These are phyloP conservation scores for Trichoderma asperellum DNA, from an alignment of 2,329 filamentous ascomycete genomes.

Conservation along the genomic window DNA sequence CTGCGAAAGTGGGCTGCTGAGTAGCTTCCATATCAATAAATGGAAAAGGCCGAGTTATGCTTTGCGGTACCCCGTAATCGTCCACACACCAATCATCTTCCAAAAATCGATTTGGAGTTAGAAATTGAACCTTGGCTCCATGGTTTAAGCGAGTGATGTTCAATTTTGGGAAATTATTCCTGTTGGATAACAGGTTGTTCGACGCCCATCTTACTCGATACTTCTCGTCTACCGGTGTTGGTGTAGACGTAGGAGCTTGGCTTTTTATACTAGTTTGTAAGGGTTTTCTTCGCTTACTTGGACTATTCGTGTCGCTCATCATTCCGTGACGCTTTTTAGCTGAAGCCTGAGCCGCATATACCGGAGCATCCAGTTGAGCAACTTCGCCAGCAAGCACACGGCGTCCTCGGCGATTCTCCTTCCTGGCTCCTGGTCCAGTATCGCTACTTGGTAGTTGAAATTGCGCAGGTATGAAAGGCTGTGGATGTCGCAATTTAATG, in stretches of 20 bases:
- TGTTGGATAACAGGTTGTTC: not conserved
- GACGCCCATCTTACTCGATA: slow-evolving; percentile 14
- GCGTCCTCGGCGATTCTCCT: slow-evolving; percentile 39
- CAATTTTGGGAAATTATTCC: no score
- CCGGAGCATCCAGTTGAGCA: slow-evolving; percentile 55
- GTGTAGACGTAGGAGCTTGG: not conserved
- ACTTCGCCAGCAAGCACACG: slow-evolving; percentile 49
- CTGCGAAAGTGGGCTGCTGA: not conserved
- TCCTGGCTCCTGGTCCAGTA: slow-evolving; percentile 26
- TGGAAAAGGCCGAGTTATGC: not conserved
- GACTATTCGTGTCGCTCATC: slow-evolving; percentile 32
- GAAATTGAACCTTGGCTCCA: slow-evolving; percentile 39
- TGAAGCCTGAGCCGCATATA: slow-evolving; percentile 50
- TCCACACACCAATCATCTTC: slow-evolving; percentile 36
- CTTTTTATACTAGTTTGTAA: not conserved
- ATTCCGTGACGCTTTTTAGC: slow-evolving; percentile 39
- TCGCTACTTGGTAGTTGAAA: slow-evolving; percentile 29
- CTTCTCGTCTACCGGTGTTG: not conserved
- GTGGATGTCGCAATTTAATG: slow-evolving; percentile 53
- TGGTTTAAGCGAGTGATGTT: not conserved
- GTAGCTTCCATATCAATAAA: not conserved
- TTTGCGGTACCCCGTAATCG: not conserved
- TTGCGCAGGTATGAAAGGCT: slow-evolving; percentile 36
- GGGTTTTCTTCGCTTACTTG: slow-evolving; percentile 30
- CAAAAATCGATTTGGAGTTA: slow-evolving; percentile 49